Evolutionary conservation across 1,139 yeast genomes (phyloP).

Genomic region (Lipomyces yarrowii): DNA sequence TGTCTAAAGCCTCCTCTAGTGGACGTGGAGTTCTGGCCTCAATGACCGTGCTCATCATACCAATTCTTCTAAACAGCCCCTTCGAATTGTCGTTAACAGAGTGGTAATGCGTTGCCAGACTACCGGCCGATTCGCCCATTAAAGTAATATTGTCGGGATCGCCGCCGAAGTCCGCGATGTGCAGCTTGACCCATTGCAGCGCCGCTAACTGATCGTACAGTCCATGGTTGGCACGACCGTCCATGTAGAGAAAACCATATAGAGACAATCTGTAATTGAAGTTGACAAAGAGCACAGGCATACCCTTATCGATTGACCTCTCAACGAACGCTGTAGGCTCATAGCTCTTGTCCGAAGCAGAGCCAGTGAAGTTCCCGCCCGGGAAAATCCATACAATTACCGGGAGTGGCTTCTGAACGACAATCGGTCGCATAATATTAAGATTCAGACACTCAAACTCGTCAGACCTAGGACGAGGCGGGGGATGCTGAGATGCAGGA

Average conservation of each 20-base stretch:
- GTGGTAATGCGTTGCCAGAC: constrained; percentile 29
- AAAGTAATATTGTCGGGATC: constrained; percentile 45
- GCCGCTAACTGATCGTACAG: constrained; percentile 49
- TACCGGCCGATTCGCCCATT: constrained; percentile 47
- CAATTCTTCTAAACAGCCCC: constrained; percentile 24
- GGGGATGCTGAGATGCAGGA: constrained; percentile 25
- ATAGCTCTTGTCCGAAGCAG: constrained; percentile 40
- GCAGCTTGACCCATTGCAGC: constrained; percentile 42
- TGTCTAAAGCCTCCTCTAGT: constrained; percentile 21
- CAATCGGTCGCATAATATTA: constrained; percentile 32
- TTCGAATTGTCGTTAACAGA: constrained; percentile 18
- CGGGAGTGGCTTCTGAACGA: constrained; percentile 31
- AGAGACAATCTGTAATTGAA: constrained; percentile 48
- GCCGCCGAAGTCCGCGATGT: constrained; percentile 45
- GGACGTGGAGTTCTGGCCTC: constrained; percentile 31
- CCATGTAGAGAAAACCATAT: constrained; percentile 46
- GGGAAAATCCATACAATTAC: constrained; percentile 42
- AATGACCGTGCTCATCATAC: constrained; percentile 30
- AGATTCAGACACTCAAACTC: constrained; percentile 37
- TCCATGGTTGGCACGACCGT: constrained; percentile 45
- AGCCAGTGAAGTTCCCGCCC: constrained; percentile 41
- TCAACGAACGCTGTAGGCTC: constrained; percentile 39
- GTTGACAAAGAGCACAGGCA: constrained; percentile 45
- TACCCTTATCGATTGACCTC: constrained; percentile 32
- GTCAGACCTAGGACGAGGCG: constrained; percentile 31